phyloP scores from a whole-genome alignment of 192 early-diverging fungal genomes.

The Funneliformis mosseae region DNA sequence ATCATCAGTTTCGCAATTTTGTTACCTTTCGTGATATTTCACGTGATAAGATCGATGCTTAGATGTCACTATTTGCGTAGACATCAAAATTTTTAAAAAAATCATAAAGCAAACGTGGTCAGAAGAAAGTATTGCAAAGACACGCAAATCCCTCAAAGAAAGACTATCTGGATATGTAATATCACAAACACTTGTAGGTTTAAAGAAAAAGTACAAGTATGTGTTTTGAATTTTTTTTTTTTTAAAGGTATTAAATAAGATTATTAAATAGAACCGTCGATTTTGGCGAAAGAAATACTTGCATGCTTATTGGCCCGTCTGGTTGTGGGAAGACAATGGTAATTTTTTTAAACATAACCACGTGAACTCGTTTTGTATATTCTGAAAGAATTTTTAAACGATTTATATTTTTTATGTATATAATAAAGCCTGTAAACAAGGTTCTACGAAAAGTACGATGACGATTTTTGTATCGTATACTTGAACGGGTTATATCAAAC shows the following conservation, averaged over 20 bases:
- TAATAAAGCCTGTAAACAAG: constrained; percentile 42
- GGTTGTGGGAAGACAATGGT: constrained; percentile 76
- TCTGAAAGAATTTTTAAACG: background rate
- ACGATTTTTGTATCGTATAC: constrained; percentile 65
- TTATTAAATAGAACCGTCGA: constrained; percentile 65
- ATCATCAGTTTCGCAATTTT: too few relatives aligned
- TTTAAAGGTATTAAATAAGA: too few relatives aligned
- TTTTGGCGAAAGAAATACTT: constrained; percentile 83
- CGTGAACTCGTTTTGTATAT: background rate
- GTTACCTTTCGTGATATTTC: too few relatives aligned
- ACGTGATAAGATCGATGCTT: too few relatives aligned
- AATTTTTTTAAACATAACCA: constrained; percentile 10
- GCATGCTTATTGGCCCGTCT: constrained; percentile 78
- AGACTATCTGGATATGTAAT: constrained; percentile 41
- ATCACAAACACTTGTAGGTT: constrained; percentile 42
- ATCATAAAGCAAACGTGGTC: constrained; percentile 21
- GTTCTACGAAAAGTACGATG: constrained; percentile 42
- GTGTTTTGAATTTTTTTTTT: background rate
- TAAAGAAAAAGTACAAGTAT: background rate
- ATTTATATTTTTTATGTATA: background rate
- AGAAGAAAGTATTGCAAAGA: background rate
- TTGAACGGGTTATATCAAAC: constrained; percentile 83
- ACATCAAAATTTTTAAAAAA: too few relatives aligned
- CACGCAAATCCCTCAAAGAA: constrained; percentile 38
- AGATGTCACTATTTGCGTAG: too few relatives aligned